A percentile compares a stretch with the other conserved stretches of the same genome.
phyloP scores from a whole-genome alignment of 805 yeast species.

The Candida krabiensis region DNA sequence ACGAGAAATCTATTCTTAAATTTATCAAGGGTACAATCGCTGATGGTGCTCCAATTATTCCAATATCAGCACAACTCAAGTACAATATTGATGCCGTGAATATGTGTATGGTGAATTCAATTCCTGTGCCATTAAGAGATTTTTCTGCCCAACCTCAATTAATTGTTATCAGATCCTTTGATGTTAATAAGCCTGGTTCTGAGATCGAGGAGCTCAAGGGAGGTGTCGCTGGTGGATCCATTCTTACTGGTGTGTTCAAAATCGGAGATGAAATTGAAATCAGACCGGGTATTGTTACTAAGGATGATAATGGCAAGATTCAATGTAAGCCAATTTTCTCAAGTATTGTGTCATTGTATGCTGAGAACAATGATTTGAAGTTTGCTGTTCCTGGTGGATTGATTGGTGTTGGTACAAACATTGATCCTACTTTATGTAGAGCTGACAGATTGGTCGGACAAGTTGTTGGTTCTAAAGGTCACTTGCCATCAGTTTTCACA shows the following conservation, averaged over 20 bases:
- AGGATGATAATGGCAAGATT: conserved; percentile 82
- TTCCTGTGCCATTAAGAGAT: conserved; percentile 96
- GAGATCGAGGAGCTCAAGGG: conserved; percentile 97
- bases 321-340: conserved; percentile 96
- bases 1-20: conserved; percentile 85
- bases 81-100: conserved; percentile 98
- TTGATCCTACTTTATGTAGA: conserved; percentile 98
- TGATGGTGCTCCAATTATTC: conserved; percentile 98
- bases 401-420: conserved; percentile 99
- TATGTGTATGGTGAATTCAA: conserved; percentile 90
- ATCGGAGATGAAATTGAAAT: conserved; percentile 98
- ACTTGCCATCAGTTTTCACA: conserved; percentile 92
- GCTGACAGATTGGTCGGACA: conserved; percentile 99
- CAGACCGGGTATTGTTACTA: conserved; percentile 98
- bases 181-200: conserved; percentile 98
- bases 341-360: conserved; percentile 88
- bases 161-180: conserved; percentile 97
- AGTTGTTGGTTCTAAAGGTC: conserved; percentile 97
- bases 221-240: conserved; percentile 99
- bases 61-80: conserved; percentile 97
- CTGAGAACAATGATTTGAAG: conserved; percentile 96
- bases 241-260: conserved; percentile 93
- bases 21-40: conserved; percentile 98
- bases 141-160: conserved; percentile 90
- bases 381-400: conserved; percentile 99